phyloP scores from a whole-genome alignment of 805 yeast genomes.

The Saccharomycopsis microspora region DNA sequence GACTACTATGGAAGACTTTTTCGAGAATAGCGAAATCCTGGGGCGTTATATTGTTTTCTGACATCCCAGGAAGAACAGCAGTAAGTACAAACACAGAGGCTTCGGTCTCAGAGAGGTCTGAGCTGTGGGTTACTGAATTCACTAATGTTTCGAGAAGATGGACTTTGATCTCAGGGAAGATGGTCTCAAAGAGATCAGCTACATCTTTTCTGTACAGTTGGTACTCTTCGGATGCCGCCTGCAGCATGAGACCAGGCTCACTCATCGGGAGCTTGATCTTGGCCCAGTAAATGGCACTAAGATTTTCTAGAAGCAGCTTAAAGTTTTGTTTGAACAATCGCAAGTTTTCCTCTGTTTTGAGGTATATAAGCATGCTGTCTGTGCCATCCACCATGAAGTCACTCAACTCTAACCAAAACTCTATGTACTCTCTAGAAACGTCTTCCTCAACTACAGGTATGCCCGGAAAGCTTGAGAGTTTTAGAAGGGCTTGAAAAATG shows the following conservation, averaged over 20 bases:
- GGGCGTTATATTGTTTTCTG: conserved; percentile 22
- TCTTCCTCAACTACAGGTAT: conserved; percentile 48
- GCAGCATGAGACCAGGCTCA: conserved; percentile 20
- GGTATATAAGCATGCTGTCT: conserved; percentile 23
- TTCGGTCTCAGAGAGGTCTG: conserved; percentile 29
- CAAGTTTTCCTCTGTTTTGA: conserved; percentile 25
- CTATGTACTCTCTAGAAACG: conserved; percentile 41
- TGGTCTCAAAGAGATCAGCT: conserved; percentile 62
- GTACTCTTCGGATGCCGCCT: conserved; percentile 38
- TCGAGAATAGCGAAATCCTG: conserved; percentile 15
- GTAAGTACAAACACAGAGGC: conserved; percentile 48
- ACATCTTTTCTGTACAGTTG: conserved; percentile 59
- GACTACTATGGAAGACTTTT: too few species aligned
- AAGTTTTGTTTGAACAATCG: conserved; percentile 22
- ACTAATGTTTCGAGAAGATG: conserved; percentile 36
- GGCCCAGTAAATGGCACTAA: conserved; percentile 56
- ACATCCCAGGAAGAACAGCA: conserved; percentile 32
- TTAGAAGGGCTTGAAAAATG: conserved; percentile 37
- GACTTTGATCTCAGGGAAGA: conserved; percentile 54
- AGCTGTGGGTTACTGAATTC: conserved; percentile 22
- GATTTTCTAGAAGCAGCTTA: conserved; percentile 28
- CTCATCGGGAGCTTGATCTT: conserved; percentile 38
- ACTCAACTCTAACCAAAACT: conserved; percentile 60
- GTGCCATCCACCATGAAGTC: conserved; percentile 43
- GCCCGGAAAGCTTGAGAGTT: conserved; percentile 46